phyloP scores from a whole-genome alignment of 2,329 filamentous ascomycete species.

The Colletotrichum limetticola region DNA sequence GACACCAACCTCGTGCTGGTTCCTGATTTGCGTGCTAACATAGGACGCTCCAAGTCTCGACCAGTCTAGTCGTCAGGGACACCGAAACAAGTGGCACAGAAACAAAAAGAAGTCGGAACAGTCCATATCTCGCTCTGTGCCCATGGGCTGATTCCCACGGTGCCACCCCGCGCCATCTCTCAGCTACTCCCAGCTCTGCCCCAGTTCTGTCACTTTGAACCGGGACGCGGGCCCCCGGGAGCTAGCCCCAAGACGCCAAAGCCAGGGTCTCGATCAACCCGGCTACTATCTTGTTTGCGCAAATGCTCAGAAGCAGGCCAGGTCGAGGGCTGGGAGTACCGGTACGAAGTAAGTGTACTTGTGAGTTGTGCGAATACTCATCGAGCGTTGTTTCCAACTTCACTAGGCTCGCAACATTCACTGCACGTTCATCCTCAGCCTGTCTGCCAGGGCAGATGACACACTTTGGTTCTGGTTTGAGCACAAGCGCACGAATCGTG shows the following conservation, averaged over 20 bases:
- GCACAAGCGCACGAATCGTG: constrained; percentile 10
- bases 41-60: background rate
- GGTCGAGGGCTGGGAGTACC: no score
- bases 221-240: constrained; percentile 6
- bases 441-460: background rate
- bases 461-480: background rate
- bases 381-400: background rate
- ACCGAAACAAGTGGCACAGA: background rate
- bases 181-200: background rate
- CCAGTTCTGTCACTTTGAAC: constrained; percentile 1
- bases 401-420: background rate
- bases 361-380: background rate
- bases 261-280: background rate
- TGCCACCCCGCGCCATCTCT: background rate
- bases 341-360: no score
- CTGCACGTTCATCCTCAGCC: background rate
- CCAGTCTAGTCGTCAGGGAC: background rate
- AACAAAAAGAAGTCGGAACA: background rate
- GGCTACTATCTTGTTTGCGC: background rate
- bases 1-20: background rate
- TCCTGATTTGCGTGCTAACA: background rate
- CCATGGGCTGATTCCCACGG: background rate
- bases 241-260: background rate
- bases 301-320: background rate
- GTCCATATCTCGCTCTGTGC: background rate